Evolutionary conservation across 2,329 filamentous ascomycete species (phyloP).

Genomic region (Shiraia sp.): DNA sequence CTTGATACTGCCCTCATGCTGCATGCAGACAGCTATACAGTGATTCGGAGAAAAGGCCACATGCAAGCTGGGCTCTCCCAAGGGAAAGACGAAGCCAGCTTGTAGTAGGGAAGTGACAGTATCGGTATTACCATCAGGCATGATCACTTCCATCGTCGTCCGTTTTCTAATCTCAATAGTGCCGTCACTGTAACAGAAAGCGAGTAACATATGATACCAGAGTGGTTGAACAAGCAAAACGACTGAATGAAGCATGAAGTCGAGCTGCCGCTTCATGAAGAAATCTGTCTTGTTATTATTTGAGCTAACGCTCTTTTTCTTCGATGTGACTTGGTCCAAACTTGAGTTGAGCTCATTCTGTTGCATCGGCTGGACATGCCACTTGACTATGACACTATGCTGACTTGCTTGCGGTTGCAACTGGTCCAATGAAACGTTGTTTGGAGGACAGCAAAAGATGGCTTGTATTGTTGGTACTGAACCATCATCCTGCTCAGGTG

Average conservation of each 20-base stretch:
- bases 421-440: constrained; percentile 40
- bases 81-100: constrained; percentile 73
- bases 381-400: constrained; percentile 78
- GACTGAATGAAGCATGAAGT: constrained; percentile 71
- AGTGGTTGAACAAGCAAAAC: constrained; percentile 69
- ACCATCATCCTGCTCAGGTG: constrained; percentile 64
- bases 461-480: constrained; percentile 69
- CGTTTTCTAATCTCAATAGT: constrained; percentile 80
- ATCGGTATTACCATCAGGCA: constrained; percentile 65
- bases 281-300: constrained; percentile 41
- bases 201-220: constrained; percentile 72
- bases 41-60: constrained; percentile 54
- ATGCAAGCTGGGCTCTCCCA: constrained; percentile 61
- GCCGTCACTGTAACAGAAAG: constrained; percentile 78
- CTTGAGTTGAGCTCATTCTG: constrained; percentile 68
- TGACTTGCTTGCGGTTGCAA: constrained; percentile 65
- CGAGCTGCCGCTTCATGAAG: constrained; percentile 60
- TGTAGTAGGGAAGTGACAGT: constrained; percentile 73
- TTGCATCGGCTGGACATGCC: constrained; percentile 73
- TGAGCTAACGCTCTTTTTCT: constrained; percentile 59
- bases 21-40: constrained; percentile 50
- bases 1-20: constrained; percentile 49
- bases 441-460: constrained; percentile 66
- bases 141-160: constrained; percentile 70
- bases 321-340: constrained; percentile 74